Base-by-base conservation (phyloP, 164 flowering plant species). In the Platanus orientalis region DNA sequence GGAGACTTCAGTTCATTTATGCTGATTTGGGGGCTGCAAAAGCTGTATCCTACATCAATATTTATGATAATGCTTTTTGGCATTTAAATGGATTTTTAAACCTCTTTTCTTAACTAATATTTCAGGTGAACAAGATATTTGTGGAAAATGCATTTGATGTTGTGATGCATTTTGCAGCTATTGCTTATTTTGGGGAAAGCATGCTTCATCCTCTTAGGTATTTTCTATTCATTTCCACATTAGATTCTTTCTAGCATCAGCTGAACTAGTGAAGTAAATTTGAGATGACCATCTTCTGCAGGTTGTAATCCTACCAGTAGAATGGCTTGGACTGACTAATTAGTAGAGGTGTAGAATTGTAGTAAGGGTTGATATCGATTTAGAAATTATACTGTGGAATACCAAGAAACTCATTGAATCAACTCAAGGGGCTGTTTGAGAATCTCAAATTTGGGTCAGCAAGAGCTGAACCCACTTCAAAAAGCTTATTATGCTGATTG, bases 131-230 rank as follows among this genome's bases (percentile, higher is more conserved):
- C 65, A 85, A 79, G 73, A 83, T 92, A 62, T 92, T 92, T 72
- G 70, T 92, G 40, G 86, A 88, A 71, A 92, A 92, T 76, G 92
- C 93, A 57, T 92, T 92, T 78, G 98, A 92, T 79, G 98, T 97
- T 34, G 98, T 93, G 65, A 93, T 93, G 73, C 98, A 90, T 79
- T 93, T 93, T 76, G 97, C 98, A n/a, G 98, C 98, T 50, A 97
- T 93, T 58, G 97, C 98, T 42, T 93, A 93, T 80, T 97, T 93
- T 57, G 98, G 98, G 60, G 98, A 93, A 81, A 93, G 98, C 78
- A 93, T 97, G 4, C 84, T 88, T 56, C 84, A 90, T 60, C 98
- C 97, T 58, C 90, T 89, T 20, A 84, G 84, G 97, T 94, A 69
- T 76, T 76, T 54, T 36, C 12, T 40, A 44, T 26, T 36, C 45